Evolutionary conservation across 371 early-diverging fungal genomes (phyloP).

Genomic region (Aphelidium insulamus): DNA sequence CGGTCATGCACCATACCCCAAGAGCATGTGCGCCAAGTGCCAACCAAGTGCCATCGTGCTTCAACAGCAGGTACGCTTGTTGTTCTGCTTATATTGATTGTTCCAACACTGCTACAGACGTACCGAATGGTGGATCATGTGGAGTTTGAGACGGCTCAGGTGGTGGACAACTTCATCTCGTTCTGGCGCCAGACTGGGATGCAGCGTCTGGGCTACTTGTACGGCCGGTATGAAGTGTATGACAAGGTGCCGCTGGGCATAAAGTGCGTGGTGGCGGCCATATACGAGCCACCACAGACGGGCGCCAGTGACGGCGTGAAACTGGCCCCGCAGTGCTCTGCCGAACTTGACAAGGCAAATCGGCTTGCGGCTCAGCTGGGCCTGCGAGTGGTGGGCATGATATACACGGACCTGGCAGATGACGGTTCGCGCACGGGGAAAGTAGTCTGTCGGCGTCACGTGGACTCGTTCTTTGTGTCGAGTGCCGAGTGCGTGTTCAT

Average conservation of each 20-base stretch:
- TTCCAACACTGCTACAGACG: too few relatives aligned
- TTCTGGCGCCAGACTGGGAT: conserved; percentile 70
- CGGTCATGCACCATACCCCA: conserved; percentile 77
- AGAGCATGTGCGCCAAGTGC: conserved; percentile 89
- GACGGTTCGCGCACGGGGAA: conserved; percentile 59
- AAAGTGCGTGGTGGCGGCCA: conserved; percentile 89
- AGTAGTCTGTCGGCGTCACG: conserved; percentile 68
- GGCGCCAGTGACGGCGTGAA: conserved; percentile 61
- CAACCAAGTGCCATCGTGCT: conserved; percentile 85
- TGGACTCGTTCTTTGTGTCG: conserved; percentile 80
- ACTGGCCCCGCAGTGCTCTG: conserved; percentile 19
- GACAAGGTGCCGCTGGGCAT: conserved; percentile 82
- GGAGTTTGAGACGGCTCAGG: conserved; percentile 69
- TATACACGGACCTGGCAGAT: conserved; percentile 83
- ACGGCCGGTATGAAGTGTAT: conserved; percentile 84
- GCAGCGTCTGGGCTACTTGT: conserved; percentile 84
- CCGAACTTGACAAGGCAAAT: conserved; percentile 25
- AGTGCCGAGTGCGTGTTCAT: conserved; percentile 79
- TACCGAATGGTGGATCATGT: conserved; percentile 97
- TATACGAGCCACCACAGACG: conserved; percentile 86
- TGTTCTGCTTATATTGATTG: conserved; percentile 7
- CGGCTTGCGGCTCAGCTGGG: conserved; percentile 40
- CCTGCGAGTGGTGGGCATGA: conserved; percentile 68
- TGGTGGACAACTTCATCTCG: conserved; percentile 73
- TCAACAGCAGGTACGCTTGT: conserved; percentile 43